Percentiles rank a stretch among this genome's conserved stretches.
These are phyloP conservation scores for Cercospora sp. DNA, from an alignment of 2,329 filamentous ascomycete genomes.

Conservation along the genomic window DNA sequence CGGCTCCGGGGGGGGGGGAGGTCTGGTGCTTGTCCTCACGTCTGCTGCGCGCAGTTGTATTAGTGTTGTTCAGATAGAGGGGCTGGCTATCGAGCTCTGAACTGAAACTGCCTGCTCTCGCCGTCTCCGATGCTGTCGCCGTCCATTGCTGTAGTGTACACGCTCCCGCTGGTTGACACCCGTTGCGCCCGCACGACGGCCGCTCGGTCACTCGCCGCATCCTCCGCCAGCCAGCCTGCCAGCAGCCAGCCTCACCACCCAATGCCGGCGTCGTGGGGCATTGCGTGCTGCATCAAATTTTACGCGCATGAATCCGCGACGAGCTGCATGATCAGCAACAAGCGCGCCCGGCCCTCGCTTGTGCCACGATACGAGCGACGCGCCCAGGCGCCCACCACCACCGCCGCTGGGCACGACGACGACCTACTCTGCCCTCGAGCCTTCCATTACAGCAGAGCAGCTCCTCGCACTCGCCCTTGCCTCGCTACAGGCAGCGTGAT, in stretches of 20 bases:
- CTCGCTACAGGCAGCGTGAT: neutral
- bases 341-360: neutral
- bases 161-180: neutral
- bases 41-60: neutral
- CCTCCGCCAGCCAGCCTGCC: neutral
- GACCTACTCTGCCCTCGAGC: neutral
- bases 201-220: neutral
- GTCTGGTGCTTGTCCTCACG: neutral
- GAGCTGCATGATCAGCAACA: neutral
- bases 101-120: neutral
- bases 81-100: neutral
- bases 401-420: neutral
- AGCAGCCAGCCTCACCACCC: neutral
- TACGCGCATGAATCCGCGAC: neutral
- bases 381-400: neutral
- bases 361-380: neutral
- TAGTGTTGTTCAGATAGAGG: neutral
- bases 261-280: slow-evolving; percentile 1
- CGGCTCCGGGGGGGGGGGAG: neutral
- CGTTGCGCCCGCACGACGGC: neutral
- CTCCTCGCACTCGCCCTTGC: neutral
- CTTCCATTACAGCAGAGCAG: neutral
- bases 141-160: neutral
- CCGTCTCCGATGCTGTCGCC: neutral
- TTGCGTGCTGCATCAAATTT: slow-evolving; percentile 2